These are phyloP conservation scores for Suhomyces wounanorum DNA, from an alignment of 1,139 yeast species.

Conservation along the genomic window DNA sequence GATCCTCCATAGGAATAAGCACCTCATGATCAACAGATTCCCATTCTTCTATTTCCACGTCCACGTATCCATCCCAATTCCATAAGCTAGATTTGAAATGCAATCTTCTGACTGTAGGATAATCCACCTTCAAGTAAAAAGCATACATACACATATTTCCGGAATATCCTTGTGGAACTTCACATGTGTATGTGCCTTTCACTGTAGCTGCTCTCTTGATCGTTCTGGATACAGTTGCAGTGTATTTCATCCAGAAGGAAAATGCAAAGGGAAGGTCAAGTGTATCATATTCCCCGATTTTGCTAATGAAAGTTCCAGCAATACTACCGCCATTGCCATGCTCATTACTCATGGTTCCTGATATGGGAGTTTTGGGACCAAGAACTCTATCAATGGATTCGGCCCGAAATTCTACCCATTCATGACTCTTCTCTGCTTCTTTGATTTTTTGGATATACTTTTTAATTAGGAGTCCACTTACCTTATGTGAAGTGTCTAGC, in stretches of 20 bases:
- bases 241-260: neutral
- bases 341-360: slow-evolving; percentile 23
- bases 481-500: slow-evolving; percentile 21
- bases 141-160: slow-evolving; percentile 28
- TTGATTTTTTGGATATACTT: slow-evolving; percentile 5
- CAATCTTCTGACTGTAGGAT: slow-evolving; percentile 16
- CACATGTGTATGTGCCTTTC: slow-evolving; percentile 21
- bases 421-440: slow-evolving; percentile 17
- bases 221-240: neutral
- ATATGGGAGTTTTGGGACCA: slow-evolving; percentile 19
- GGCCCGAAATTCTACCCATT: slow-evolving; percentile 15
- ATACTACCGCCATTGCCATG: slow-evolving; percentile 27
- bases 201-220: slow-evolving; percentile 13
- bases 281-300: slow-evolving; percentile 18
- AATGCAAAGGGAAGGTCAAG: slow-evolving; percentile 20
- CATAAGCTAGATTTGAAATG: neutral
- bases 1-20: slow-evolving; percentile 10
- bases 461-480: slow-evolving; percentile 17
- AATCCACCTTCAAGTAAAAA: slow-evolving; percentile 15
- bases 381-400: slow-evolving; percentile 1
- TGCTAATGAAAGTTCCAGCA: slow-evolving; percentile 17
- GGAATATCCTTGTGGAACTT: slow-evolving; percentile 19
- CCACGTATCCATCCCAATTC: neutral
- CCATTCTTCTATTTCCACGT: slow-evolving; percentile 14
- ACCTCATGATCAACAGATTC: slow-evolving; percentile 5